A percentile compares a stretch with the other conserved stretches of the same genome.
Conservation (phyloP, 2,329 filamentous ascomycete genomes). For the Aureobasidium musti region DNA sequence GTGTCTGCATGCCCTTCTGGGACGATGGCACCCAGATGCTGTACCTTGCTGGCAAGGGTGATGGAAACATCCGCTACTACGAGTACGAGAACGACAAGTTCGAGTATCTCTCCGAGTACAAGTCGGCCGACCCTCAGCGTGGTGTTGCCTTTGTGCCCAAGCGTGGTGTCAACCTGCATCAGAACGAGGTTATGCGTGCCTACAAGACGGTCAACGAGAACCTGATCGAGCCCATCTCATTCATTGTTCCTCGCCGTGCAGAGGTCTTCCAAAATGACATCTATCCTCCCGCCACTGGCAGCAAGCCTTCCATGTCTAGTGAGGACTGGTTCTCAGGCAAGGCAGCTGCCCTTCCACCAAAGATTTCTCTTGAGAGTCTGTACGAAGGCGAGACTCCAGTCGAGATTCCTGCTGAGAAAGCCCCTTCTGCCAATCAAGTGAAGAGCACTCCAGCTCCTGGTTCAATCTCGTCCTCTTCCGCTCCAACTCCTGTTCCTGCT, state of each 20-base stretch:
- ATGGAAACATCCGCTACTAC: conserved; percentile 98
- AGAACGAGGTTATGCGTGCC: conserved; percentile 92
- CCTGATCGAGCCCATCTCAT: conserved; percentile 96
- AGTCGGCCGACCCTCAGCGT: conserved; percentile 92
- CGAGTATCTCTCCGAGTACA: conserved; percentile 95
- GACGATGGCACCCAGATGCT: conserved; percentile 94
- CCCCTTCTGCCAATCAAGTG: conserved; percentile 48
- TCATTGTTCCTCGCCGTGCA: conserved; percentile 90
- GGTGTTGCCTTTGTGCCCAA: conserved; percentile 94
- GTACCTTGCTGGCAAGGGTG: conserved; percentile 96
- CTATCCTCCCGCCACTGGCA: conserved; percentile 80
- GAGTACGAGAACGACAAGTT: conserved; percentile 99
- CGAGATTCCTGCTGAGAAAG: conserved; percentile 72
- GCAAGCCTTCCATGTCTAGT: conserved; percentile 76
- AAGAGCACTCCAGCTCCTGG: conserved; percentile 44
- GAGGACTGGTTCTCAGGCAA: conserved; percentile 87
- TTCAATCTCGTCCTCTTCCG: conserved; percentile 8
- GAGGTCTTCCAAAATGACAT: conserved; percentile 98
- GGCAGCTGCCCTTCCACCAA: conserved; percentile 72
- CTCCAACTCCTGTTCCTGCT: conserved; percentile 41
- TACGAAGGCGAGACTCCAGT: conserved; percentile 82
- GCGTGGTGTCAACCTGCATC: conserved; percentile 91
- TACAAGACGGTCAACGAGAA: conserved; percentile 96
- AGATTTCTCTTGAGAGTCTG: conserved; percentile 89
- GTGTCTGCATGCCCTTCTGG: conserved; percentile 99